A percentile compares a stretch with the other conserved stretches of the same genome.
Evolutionary conservation across 176 grass and related monocot genomes (phyloP).

Genomic region (Typha latifolia): DNA sequence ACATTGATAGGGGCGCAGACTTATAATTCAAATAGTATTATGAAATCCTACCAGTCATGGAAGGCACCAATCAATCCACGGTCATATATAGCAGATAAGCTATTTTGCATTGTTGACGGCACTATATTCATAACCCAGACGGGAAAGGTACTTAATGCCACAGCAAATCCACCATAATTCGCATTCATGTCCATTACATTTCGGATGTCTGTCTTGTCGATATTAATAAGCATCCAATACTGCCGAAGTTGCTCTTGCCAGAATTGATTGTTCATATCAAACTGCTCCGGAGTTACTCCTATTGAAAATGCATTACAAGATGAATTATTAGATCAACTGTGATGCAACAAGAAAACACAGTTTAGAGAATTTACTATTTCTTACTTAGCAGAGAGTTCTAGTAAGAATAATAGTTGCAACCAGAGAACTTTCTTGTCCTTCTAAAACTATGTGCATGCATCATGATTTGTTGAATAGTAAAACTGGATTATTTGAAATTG

Average conservation of each 20-base stretch:
- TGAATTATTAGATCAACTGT: slow-evolving; percentile 18
- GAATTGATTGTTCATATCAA: slow-evolving; percentile 53
- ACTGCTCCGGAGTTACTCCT: slow-evolving; percentile 71
- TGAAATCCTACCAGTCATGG: slow-evolving; percentile 82
- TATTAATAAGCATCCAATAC: slow-evolving; percentile 74
- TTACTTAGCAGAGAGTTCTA: no score
- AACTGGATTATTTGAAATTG: background rate
- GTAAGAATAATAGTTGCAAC: background rate
- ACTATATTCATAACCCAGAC: slow-evolving; percentile 96
- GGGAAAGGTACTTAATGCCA: slow-evolving; percentile 56
- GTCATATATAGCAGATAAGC: slow-evolving; percentile 72
- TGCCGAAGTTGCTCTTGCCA: slow-evolving; percentile 59
- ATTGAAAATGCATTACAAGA: slow-evolving; percentile 25
- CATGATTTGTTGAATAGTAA: background rate
- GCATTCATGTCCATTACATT: slow-evolving; percentile 99
- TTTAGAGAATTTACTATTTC: background rate
- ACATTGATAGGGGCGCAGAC: slow-evolving; percentile 1
- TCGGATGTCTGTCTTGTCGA: slow-evolving; percentile 49
- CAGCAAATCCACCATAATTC: slow-evolving; percentile 79
- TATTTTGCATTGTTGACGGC: slow-evolving; percentile 54
- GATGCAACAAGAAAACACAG: slow-evolving; percentile 1
- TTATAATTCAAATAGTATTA: background rate
- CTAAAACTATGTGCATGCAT: background rate
- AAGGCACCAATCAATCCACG: slow-evolving; percentile 73
- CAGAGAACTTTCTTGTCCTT: background rate